These are phyloP conservation scores for Annona cherimola DNA, from an alignment of 164 flowering plant genomes.

Conservation along the genomic window DNA sequence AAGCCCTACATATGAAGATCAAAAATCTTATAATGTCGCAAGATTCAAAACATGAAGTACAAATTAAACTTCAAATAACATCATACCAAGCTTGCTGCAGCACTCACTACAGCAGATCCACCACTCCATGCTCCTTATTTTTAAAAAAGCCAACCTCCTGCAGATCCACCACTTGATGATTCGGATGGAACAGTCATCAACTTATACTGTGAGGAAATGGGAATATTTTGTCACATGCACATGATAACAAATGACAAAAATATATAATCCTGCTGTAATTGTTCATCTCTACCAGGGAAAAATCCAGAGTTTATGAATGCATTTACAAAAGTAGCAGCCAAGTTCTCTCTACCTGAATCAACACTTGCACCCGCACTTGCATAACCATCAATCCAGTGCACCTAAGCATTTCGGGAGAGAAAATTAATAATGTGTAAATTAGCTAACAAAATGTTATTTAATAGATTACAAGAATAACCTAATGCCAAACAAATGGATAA, in stretches of 20 bases:
- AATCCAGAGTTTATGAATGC: constrained; percentile 99
- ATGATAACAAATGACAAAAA: background rate
- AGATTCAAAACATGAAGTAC: background rate
- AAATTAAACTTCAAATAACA: background rate
- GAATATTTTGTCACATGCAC: background rate
- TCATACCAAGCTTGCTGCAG: constrained; percentile 97
- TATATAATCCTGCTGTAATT: background rate
- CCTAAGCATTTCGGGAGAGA: constrained; percentile 31
- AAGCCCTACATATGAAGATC: constrained; percentile 54
- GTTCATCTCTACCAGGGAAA: constrained; percentile 62
- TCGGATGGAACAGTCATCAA: constrained; percentile 87
- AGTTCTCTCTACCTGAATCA: constrained; percentile 96
- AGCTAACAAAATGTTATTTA: too few species aligned
- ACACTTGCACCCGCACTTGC: constrained; percentile 94
- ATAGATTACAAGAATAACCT: too few species aligned
- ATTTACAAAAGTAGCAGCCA: constrained; percentile 98
- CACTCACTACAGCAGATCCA: constrained; percentile 42
- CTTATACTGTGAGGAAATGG: constrained; percentile 61
- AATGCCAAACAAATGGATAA: too few species aligned
- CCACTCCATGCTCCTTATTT: constrained; percentile 93
- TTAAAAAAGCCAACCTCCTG: constrained; percentile 92
- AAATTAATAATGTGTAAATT: too few species aligned
- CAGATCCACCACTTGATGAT: constrained; percentile 58
- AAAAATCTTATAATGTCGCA: background rate
- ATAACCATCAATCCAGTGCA: constrained; percentile 92